Base-by-base conservation (phyloP, 192 early-diverging fungal species). In the Backusella australiensis region DNA sequence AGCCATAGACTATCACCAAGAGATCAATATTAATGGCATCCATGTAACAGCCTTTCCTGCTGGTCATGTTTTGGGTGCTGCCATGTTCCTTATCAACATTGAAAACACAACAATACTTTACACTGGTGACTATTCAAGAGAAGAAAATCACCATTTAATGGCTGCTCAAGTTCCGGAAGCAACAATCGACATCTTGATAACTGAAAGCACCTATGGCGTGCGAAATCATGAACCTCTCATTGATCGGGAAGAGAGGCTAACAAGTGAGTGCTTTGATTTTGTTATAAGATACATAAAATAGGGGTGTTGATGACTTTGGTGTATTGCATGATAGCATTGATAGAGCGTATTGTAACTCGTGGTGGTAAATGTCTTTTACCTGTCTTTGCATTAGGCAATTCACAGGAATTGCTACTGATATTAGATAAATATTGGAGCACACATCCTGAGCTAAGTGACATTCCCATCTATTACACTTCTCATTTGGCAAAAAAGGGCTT, bases 101-200 rank as follows among this genome's bases (percentile, higher is more conserved):
- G 93, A 93, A 7, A 92, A 96, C 69, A 90, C 97, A 34, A 90
- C 92, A 76, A 89, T 95, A 32, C 86, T 99, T 6, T 99, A 99
- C 83, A 99, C 98, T 3, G 98, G 98, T 52, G 98, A 99, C 81
- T 99, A 99, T 78, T 98, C 96, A 36, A 93, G 97, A 49, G 98
- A 99, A 84, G 98, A 99, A 83, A 97, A 99, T 86, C 90, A 97
- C 14, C 98, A 99, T 83, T 89, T 99, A 68, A 95, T 97, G 89
- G 94, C 96, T 2, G 98, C 97, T 6, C 97, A 99, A 76, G 88
- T 90, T 15, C 98, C 98, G 0, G 88, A 89, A 21, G 89, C 85
- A 41, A 78, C 89, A 32, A 89, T 95, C 6, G 96, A 98, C 74
- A 95, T 99, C 7, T 84, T 99, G 71, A 97, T 99, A 53, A 95